Evolutionary conservation across 768 basidiomycete genomes (phyloP), one percentile per base, ranked within the genome.

Genomic region (Lentinula sp.): DNA sequence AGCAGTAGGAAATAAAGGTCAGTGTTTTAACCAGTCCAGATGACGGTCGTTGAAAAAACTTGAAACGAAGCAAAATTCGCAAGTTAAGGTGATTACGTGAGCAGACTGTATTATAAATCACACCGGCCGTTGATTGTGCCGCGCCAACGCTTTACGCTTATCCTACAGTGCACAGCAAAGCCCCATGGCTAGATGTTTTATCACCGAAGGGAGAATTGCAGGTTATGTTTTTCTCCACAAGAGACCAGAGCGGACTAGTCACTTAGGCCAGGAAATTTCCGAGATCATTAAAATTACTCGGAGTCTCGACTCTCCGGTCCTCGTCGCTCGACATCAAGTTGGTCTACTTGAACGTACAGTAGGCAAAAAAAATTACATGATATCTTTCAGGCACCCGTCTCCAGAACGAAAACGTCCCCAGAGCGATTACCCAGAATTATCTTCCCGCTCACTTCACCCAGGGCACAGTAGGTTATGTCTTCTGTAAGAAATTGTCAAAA

Each of bases 391-490:
- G 15, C 48, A 32, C 48, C 58, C 13, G 45, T 59, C n/a, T 66
- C 65, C 61, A 78, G 62, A 8, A 78, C 46, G n/a, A 73, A 74
- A 5, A 79, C 57, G 21, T 74, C 69, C 6, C 80, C 80, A 7
- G 71, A 66, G 35, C 80, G 65, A 63, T 76, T 76, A 5, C 78
- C 79, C 42, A 80, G 62, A 1, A 75, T 69, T 52, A 83, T 77
- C 6, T 64, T 70, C 5, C 81, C 81, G 56, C 67, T 77, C 45
- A 74, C 69, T 62, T 83, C 82, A 5, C 74, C 75, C 42, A 83
- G 73, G 8, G 78, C 73, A 62, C 80, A 83, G 56, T 72, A 70
- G 10, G 70, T 77, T 5, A 80, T 68, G 63, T 82, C 81, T 63
- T 82, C 80, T 77, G 50, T 13, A 53, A 43, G 43, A 53, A 56